phyloP scores from a whole-genome alignment of 345 rosid genomes.

The Acer saccharum region DNA sequence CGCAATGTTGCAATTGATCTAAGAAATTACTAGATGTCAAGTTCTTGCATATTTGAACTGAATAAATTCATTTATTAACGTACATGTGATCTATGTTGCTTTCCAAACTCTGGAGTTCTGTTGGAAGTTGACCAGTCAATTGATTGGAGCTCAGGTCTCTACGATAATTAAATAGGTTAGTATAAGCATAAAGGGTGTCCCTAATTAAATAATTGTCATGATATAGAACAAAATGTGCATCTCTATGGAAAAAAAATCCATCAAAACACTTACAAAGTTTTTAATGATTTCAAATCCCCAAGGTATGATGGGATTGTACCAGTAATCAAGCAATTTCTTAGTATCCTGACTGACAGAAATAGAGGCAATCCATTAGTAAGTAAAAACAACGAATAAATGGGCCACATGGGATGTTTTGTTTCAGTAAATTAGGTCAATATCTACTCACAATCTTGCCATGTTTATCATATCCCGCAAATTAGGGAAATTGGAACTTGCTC shows the following conservation, averaged over 20 bases:
- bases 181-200: neutral
- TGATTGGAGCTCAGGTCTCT: conserved; percentile 87
- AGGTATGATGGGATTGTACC: conserved; percentile 53
- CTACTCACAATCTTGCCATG: conserved; percentile 52
- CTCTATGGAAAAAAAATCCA: neutral
- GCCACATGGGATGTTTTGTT: neutral
- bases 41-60: neutral
- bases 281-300: conserved; percentile 37
- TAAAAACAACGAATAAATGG: neutral
- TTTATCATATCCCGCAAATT: conserved; percentile 33
- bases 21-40: neutral
- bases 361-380: conserved; percentile 5
- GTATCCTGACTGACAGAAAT: conserved; percentile 40
- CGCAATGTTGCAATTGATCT: neutral
- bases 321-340: conserved; percentile 62
- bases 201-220: neutral
- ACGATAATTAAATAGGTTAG: conserved; percentile 8
- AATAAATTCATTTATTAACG: conserved; percentile 19
- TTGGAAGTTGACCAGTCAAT: conserved; percentile 60
- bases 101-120: conserved; percentile 17
- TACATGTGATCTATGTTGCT: conserved; percentile 53
- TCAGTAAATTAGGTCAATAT: neutral
- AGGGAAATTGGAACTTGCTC: conserved; percentile 55
- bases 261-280: conserved; percentile 53
- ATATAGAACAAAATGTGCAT: neutral